Evolutionary conservation across 2,329 filamentous ascomycete species (phyloP).

Genomic region (Biscogniauxia marginata): DNA sequence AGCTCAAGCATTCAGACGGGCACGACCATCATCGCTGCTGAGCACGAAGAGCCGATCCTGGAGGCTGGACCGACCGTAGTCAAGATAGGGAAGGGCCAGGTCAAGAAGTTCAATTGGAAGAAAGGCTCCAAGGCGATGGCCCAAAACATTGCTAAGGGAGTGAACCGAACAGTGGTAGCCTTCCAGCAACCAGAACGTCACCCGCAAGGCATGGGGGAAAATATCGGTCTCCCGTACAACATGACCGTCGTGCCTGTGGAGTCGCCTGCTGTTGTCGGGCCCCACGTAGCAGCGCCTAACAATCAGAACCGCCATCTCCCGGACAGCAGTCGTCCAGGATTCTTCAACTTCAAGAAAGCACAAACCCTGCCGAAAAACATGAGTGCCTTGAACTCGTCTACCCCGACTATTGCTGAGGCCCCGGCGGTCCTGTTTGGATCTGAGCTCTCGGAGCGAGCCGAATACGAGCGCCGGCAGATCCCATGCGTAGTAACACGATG

Average conservation of each 20-base stretch:
- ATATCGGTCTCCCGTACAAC: constrained; percentile 68
- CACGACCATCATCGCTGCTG: constrained; percentile 58
- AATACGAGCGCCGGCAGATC: constrained; percentile 85
- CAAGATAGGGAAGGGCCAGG: constrained; percentile 89
- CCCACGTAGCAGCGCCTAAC: constrained; percentile 29
- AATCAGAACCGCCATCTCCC: constrained; percentile 30
- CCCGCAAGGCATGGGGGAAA: constrained; percentile 57
- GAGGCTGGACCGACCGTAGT: constrained; percentile 85
- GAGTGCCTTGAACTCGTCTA: constrained; percentile 42
- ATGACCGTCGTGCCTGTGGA: constrained; percentile 60
- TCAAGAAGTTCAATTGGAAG: constrained; percentile 99
- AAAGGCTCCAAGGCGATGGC: constrained; percentile 92
- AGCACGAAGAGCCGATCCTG: constrained; percentile 66
- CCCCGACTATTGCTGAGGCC: constrained; percentile 45
- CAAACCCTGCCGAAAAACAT: constrained; percentile 51
- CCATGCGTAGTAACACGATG: constrained; percentile 89
- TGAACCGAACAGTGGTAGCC: constrained; percentile 86
- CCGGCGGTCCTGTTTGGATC: constrained; percentile 77
- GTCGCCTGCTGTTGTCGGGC: constrained; percentile 36
- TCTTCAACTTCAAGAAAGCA: constrained; percentile 63
- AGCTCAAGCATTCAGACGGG: constrained; percentile 54
- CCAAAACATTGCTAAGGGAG: constrained; percentile 89
- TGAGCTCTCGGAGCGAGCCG: constrained; percentile 80
- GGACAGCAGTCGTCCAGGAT: constrained; percentile 53
- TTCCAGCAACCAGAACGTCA: constrained; percentile 58